Conservation (phyloP, 495 filamentous ascomycete genomes). For the Platismatia glauca region DNA sequence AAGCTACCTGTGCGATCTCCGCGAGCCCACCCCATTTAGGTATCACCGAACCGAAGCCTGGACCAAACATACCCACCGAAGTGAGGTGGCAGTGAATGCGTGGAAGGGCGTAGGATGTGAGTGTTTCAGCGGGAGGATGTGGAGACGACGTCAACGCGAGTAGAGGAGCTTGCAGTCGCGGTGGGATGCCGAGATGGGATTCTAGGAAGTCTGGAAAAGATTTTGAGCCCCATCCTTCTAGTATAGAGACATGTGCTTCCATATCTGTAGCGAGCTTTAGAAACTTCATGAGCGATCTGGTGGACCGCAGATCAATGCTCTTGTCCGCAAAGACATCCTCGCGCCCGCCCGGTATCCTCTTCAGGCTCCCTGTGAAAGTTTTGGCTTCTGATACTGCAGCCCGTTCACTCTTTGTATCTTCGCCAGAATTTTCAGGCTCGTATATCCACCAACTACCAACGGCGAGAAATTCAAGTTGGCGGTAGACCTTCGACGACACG, state of each 20-base stretch:
- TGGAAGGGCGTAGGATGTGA: conserved; percentile 55
- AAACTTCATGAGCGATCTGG: conserved; percentile 80
- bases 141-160: conserved; percentile 72
- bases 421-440: conserved; percentile 24
- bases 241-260: conserved; percentile 34
- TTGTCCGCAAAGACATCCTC: conserved; percentile 79
- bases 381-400: conserved; percentile 14
- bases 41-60: conserved; percentile 75
- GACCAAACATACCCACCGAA: conserved; percentile 78
- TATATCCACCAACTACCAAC: conserved; percentile 92
- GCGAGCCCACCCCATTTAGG: conserved; percentile 88
- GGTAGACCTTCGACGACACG: conserved; percentile 78
- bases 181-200: conserved; percentile 63
- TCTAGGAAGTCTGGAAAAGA: conserved; percentile 57
- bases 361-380: conserved; percentile 29
- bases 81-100: conserved; percentile 70
- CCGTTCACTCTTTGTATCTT: conserved; percentile 10
- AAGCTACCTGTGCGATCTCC: conserved; percentile 89
- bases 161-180: conserved; percentile 58
- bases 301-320: conserved; percentile 61
- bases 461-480: conserved; percentile 85
- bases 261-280: conserved; percentile 66
- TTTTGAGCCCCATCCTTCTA: conserved; percentile 26
- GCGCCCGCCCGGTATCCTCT: conserved; percentile 68
- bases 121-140: conserved; percentile 43